Conservation (phyloP, 495 filamentous ascomycete species). For the Parathielavia appendiculata region DNA sequence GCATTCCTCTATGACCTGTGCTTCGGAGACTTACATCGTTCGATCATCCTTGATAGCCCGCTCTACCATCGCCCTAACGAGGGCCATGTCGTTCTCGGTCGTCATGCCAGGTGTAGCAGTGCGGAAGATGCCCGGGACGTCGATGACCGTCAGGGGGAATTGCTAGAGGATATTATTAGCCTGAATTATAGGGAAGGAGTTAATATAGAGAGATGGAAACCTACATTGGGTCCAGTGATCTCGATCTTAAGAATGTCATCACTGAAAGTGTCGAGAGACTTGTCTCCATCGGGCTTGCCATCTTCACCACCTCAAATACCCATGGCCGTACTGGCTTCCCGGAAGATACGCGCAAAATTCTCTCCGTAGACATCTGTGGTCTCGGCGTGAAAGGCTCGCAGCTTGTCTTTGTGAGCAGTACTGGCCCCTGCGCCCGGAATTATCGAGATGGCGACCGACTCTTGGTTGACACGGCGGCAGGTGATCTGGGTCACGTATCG, state of each 20-base stretch:
- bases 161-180: not conserved
- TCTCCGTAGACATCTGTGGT: no score
- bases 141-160: not conserved
- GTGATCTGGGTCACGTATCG: not conserved
- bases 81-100: not conserved
- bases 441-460: not conserved
- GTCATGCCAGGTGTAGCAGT: not conserved
- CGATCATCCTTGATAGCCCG: not conserved
- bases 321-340: not conserved
- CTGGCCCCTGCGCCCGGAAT: not conserved
- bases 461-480: not conserved
- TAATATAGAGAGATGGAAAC: not conserved
- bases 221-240: not conserved
- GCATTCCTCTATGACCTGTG: not conserved
- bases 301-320: not conserved
- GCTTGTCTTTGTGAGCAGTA: not conserved
- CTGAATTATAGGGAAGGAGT: not conserved
- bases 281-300: not conserved
- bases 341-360: no score
- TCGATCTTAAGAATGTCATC: not conserved
- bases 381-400: no score
- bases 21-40: not conserved
- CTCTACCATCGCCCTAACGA: not conserved
- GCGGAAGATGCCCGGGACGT: not conserved
- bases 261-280: not conserved